A percentile compares a stretch with the other conserved stretches of the same genome.
phyloP scores from a whole-genome alignment of 768 basidiomycete genomes.

The Boletus tomentosulus region DNA sequence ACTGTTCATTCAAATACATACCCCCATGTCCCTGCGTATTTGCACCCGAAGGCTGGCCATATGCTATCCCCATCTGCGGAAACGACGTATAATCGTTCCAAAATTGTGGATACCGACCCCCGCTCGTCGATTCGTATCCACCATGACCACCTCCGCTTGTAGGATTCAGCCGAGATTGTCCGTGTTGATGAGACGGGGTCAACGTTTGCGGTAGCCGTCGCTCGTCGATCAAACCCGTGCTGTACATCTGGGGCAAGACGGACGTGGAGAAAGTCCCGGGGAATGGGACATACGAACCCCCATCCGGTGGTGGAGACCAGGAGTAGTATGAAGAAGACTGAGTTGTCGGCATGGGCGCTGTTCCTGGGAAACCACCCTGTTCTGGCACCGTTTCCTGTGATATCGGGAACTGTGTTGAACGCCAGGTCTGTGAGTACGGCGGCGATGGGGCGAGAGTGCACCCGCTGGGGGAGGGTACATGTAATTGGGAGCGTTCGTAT shows the following conservation, averaged over 20 bases:
- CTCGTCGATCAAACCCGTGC: slow-evolving; percentile 63
- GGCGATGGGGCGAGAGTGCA: slow-evolving; percentile 9
- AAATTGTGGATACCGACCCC: slow-evolving; percentile 45
- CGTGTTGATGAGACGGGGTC: slow-evolving; percentile 19
- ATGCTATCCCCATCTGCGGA: slow-evolving; percentile 43
- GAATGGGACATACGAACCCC: slow-evolving; percentile 32
- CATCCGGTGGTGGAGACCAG: slow-evolving; percentile 40
- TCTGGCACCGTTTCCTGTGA: slow-evolving; percentile 5
- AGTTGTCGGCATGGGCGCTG: slow-evolving; percentile 3
- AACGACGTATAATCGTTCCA: slow-evolving; percentile 56
- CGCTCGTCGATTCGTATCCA: slow-evolving; percentile 19
- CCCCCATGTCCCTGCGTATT: slow-evolving; percentile 17
- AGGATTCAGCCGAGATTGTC: slow-evolving; percentile 13
- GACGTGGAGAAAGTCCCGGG: slow-evolving; percentile 60
- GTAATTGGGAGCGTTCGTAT: slow-evolving; percentile 21
- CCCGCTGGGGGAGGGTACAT: slow-evolving; percentile 3
- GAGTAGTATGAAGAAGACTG: slow-evolving; percentile 38
- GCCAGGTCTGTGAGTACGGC: slow-evolving; percentile 28
- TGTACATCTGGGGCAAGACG: slow-evolving; percentile 70
- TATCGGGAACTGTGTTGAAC: slow-evolving; percentile 23
- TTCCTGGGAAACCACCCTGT: slow-evolving; percentile 11
- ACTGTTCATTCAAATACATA: slow-evolving; percentile 21
- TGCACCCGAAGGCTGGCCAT: slow-evolving; percentile 20
- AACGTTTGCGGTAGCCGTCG: slow-evolving; percentile 25
- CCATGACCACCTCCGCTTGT: slow-evolving; percentile 8